Evolutionary conservation across 2,329 filamentous ascomycete species (phyloP).

Genomic region (Penicillium sp.): DNA sequence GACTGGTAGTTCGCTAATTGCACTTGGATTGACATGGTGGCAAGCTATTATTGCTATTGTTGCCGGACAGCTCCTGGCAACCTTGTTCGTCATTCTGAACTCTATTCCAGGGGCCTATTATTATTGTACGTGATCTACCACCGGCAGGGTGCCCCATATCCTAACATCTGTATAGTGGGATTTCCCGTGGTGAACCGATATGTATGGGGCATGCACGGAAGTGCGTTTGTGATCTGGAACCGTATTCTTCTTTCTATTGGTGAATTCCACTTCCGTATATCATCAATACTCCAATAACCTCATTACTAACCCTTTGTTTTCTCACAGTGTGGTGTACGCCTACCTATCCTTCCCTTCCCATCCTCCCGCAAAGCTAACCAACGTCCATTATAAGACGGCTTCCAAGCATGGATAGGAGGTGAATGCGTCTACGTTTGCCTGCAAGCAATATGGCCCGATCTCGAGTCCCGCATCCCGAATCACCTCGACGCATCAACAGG

Average conservation of each 20-base stretch:
- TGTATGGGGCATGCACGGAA: constrained; percentile 34
- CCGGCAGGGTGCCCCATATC: background rate
- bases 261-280: constrained; percentile 21
- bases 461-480: constrained; percentile 47
- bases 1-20: constrained; percentile 36
- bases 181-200: constrained; percentile 37
- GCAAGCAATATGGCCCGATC: constrained; percentile 46
- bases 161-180: constrained; percentile 15
- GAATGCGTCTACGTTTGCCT: constrained; percentile 50
- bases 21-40: constrained; percentile 35
- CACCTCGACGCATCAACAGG: constrained; percentile 42
- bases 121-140: constrained; percentile 25
- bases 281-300: background rate
- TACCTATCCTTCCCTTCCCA: background rate
- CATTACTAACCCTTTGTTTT: background rate
- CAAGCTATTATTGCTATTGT: constrained; percentile 34
- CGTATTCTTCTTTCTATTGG: constrained; percentile 34
- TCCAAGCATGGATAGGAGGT: constrained; percentile 51
- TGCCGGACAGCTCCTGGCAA: constrained; percentile 39
- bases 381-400: constrained; percentile 25
- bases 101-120: constrained; percentile 47
- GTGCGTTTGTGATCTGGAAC: constrained; percentile 26
- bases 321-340: constrained; percentile 18
- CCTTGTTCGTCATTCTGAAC: constrained; percentile 42
- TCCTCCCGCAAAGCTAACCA: background rate